Conservation (phyloP, 1,284 basidiomycete genomes). For the Pisolithus thermaeus region DNA sequence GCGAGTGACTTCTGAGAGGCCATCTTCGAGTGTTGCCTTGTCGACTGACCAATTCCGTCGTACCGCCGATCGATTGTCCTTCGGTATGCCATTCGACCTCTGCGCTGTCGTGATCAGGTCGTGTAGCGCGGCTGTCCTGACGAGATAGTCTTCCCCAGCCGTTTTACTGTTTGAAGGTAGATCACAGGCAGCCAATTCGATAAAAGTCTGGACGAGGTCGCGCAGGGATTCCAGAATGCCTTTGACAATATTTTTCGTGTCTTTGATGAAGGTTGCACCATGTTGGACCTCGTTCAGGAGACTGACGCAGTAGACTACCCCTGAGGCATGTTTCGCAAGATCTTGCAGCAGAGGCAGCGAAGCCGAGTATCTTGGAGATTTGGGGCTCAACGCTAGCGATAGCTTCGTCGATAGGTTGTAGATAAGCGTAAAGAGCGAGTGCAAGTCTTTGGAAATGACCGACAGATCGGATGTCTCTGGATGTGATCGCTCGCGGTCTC, state of each 20-base stretch:
- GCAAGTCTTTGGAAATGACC: conserved; percentile 49
- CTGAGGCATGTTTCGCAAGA: conserved; percentile 45
- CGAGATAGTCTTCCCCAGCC: conserved; percentile 46
- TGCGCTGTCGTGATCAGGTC: conserved; percentile 54
- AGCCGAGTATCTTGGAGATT: conserved; percentile 49
- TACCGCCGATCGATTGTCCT: conserved; percentile 56
- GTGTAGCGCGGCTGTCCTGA: conserved; percentile 60
- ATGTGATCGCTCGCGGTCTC: conserved; percentile 7
- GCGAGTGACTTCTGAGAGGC: conserved; percentile 50
- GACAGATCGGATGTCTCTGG: conserved; percentile 25
- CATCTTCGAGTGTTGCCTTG: conserved; percentile 56
- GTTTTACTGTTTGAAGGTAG: conserved; percentile 11
- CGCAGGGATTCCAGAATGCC: conserved; percentile 45
- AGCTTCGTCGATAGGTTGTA: conserved; percentile 59
- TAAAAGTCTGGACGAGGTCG: conserved; percentile 38
- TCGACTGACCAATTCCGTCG: conserved; percentile 50
- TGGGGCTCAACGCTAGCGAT: conserved; percentile 57
- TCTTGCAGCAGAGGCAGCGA: conserved; percentile 53
- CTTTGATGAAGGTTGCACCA: conserved; percentile 50
- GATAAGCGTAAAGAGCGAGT: conserved; percentile 57
- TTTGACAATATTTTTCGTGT: conserved; percentile 37
- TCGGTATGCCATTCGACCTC: conserved; percentile 41
- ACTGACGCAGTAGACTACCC: conserved; percentile 52
- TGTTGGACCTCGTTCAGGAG: conserved; percentile 43
- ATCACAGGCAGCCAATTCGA: conserved; percentile 15